phyloP scores from a whole-genome alignment of 768 basidiomycete species.

The Gelatoporia subvermispora region DNA sequence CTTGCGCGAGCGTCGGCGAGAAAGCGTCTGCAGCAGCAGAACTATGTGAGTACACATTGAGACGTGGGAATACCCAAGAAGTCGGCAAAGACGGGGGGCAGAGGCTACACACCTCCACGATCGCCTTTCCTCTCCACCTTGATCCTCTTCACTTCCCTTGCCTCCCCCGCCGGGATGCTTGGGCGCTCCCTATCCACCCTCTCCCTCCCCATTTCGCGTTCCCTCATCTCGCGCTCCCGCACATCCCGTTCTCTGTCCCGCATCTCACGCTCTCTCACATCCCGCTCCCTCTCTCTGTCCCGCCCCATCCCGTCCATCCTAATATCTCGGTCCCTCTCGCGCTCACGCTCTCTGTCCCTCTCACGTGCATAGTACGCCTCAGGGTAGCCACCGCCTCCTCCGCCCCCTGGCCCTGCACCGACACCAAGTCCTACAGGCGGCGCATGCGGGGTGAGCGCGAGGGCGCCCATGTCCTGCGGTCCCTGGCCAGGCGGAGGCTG shows the following conservation, averaged over 20 bases:
- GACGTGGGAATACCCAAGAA: constrained; percentile 15
- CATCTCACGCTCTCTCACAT: constrained; percentile 1
- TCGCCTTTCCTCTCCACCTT: constrained; percentile 50
- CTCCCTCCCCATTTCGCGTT: constrained; percentile 35
- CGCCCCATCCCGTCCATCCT: constrained; percentile 6
- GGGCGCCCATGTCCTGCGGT: constrained; percentile 6
- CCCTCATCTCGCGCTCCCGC: constrained; percentile 29
- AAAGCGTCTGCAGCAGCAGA: constrained; percentile 16
- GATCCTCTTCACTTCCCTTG: constrained; percentile 55
- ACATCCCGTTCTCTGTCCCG: constrained; percentile 6
- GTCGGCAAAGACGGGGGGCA: background rate
- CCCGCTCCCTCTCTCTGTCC: constrained; percentile 29
- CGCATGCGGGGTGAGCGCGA: constrained; percentile 17
- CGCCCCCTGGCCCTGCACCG: constrained; percentile 19
- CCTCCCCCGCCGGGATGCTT: constrained; percentile 26
- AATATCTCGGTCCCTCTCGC: constrained; percentile 11
- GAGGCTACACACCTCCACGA: constrained; percentile 34
- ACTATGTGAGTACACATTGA: background rate
- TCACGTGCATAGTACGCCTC: constrained; percentile 36
- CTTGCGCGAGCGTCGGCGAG: constrained; percentile 17
- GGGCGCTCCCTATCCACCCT: constrained; percentile 10
- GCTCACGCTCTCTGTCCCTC: constrained; percentile 29
- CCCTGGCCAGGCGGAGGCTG: background rate
- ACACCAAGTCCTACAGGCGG: constrained; percentile 24
- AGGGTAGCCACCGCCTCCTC: constrained; percentile 24